A percentile compares a stretch with the other conserved stretches of the same genome.
phyloP scores from a whole-genome alignment of 1,284 basidiomycete species.

The Fomitiporia mediterranea region DNA sequence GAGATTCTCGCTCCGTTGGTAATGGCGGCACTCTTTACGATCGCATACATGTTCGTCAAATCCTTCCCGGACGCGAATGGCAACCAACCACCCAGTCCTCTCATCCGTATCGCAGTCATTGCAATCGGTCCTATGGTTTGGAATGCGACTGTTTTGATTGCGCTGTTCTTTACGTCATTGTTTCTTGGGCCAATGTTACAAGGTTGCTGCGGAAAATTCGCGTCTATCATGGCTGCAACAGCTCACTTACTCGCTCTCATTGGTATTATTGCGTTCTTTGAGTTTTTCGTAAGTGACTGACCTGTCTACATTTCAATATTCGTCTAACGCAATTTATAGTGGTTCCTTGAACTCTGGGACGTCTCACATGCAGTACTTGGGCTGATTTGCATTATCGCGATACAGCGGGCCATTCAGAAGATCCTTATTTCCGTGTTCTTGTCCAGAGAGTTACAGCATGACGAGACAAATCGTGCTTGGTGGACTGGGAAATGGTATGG shows the following conservation, averaged over 20 bases:
- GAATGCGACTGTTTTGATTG: slow-evolving; percentile 87
- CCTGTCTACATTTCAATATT: slow-evolving; percentile 3
- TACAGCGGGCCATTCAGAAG: slow-evolving; percentile 91
- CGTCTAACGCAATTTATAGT: slow-evolving; percentile 43
- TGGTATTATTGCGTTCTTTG: slow-evolving; percentile 86
- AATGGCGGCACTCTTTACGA: slow-evolving; percentile 72
- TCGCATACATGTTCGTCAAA: slow-evolving; percentile 90
- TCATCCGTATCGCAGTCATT: slow-evolving; percentile 88
- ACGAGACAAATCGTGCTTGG: slow-evolving; percentile 96
- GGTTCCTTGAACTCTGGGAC: slow-evolving; percentile 98
- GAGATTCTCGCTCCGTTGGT: slow-evolving; percentile 84
- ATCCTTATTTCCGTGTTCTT: slow-evolving; percentile 90
- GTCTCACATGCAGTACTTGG: slow-evolving; percentile 90
- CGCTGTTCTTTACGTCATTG: slow-evolving; percentile 87
- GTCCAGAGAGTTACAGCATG: slow-evolving; percentile 93
- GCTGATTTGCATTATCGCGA: slow-evolving; percentile 78
- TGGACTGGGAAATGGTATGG: slow-evolving; percentile 99
- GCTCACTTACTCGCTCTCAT: slow-evolving; percentile 79
- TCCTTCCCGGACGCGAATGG: slow-evolving; percentile 77
- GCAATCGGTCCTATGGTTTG: slow-evolving; percentile 92
- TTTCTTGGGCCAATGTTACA: slow-evolving; percentile 91
- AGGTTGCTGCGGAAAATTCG: slow-evolving; percentile 77
- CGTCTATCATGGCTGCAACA: slow-evolving; percentile 84
- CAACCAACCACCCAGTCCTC: slow-evolving; percentile 60
- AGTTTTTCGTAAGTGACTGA: slow-evolving; percentile 78